Conservation (phyloP, 2,329 filamentous ascomycete species). For the Alternaria hordeiaustralica region DNA sequence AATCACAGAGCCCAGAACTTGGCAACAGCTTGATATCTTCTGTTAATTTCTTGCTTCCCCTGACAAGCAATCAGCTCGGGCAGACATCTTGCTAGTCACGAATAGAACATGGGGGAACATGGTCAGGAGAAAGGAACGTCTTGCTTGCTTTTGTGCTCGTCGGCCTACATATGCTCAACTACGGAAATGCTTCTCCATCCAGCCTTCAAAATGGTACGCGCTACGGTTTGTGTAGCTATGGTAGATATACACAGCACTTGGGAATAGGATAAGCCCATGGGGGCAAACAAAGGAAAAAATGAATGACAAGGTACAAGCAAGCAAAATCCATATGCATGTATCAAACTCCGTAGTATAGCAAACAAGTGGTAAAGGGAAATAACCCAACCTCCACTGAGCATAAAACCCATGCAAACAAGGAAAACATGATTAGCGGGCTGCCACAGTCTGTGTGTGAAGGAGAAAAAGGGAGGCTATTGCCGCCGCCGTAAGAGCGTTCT, state of each 20-base stretch:
- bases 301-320: constrained; percentile 29
- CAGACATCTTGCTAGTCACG: neutral
- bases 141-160: constrained; percentile 42
- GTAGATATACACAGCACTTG: constrained; percentile 34
- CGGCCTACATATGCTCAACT: constrained; percentile 29
- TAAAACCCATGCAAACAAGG: constrained; percentile 41
- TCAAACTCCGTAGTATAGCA: constrained; percentile 36
- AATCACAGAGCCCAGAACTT: neutral
- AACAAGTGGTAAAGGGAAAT: constrained; percentile 21
- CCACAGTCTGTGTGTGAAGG: constrained; percentile 25
- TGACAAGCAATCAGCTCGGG: neutral
- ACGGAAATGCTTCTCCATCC: constrained; percentile 9
- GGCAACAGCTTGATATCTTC: neutral
- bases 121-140: constrained; percentile 20
- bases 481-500: constrained; percentile 40
- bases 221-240: constrained; percentile 29
- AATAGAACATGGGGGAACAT: neutral
- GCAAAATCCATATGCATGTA: constrained; percentile 45
- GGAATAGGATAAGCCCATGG: constrained; percentile 19
- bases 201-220: constrained; percentile 13
- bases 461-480: constrained; percentile 33
- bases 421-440: constrained; percentile 43
- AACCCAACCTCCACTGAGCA: constrained; percentile 35
- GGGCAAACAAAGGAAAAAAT: constrained; percentile 12
- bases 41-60: neutral